Evolutionary conservation across 2,329 filamentous ascomycete species (phyloP).

Genomic region (Dactylellina drechsleri): DNA sequence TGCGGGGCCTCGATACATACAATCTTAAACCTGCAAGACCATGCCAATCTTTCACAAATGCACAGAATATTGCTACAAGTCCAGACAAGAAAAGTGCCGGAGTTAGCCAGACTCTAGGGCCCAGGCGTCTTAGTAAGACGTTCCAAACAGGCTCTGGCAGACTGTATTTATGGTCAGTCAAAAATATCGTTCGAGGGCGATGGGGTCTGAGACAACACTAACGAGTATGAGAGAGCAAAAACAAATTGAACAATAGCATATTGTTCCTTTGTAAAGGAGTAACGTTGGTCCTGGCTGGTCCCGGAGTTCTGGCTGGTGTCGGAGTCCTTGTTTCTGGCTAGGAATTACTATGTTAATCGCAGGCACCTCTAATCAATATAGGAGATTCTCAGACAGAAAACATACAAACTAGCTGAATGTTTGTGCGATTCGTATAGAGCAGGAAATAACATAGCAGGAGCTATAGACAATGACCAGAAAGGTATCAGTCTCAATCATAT

Average conservation of each 20-base stretch:
- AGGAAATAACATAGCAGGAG: constrained; percentile 28
- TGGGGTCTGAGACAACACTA: background rate
- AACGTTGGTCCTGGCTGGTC: too few species aligned
- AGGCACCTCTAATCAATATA: too few species aligned
- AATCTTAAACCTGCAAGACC: constrained; percentile 29
- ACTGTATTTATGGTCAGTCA: background rate
- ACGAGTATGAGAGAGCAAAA: constrained; percentile 26
- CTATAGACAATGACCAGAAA: background rate
- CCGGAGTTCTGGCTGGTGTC: too few species aligned
- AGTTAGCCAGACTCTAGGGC: constrained; percentile 32
- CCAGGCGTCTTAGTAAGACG: constrained; percentile 17
- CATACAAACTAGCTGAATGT: constrained; percentile 26
- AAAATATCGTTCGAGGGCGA: too few species aligned
- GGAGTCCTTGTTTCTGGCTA: too few species aligned
- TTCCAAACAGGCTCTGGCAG: constrained; percentile 34
- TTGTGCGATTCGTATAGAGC: constrained; percentile 30
- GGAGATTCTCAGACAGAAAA: background rate
- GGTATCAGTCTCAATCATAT: background rate
- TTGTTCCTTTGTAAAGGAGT: too few species aligned
- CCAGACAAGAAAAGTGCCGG: constrained; percentile 24
- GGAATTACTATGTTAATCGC: background rate
- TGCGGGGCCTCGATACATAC: background rate
- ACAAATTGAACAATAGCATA: constrained; percentile 20
- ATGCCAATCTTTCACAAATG: constrained; percentile 12
- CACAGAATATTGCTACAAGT: constrained; percentile 20